A percentile compares a stretch with the other conserved stretches of the same genome.
These are phyloP conservation scores for Prunus yedoensis DNA, from an alignment of 331 rosid genomes.

Conservation along the genomic window DNA sequence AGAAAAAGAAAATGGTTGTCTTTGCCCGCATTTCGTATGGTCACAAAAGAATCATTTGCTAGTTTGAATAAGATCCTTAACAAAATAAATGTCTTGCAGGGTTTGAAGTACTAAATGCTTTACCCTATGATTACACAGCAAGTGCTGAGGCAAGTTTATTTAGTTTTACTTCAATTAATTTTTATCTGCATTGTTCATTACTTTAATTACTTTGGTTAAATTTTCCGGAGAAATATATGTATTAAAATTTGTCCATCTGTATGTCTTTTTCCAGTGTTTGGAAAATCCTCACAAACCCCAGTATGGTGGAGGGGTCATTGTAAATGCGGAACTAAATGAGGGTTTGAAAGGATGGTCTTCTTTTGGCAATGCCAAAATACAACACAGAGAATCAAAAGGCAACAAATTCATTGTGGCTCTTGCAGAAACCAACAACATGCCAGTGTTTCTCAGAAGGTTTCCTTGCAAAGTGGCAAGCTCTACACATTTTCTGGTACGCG, in stretches of 20 bases:
- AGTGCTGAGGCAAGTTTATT: conserved; percentile 38
- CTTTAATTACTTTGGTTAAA: background rate
- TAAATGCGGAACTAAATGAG: no score
- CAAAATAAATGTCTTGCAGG: conserved; percentile 24
- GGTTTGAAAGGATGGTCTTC: no score
- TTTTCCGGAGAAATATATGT: background rate
- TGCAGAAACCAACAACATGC: no score
- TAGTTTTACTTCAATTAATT: background rate
- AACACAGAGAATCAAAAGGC: no score
- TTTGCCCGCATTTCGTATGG: no score
- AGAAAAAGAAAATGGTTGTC: no score
- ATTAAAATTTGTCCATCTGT: background rate
- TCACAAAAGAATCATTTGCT: no score
- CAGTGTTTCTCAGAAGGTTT: conserved; percentile 52
- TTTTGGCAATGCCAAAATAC: no score
- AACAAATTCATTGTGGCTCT: no score
- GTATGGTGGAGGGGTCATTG: no score
- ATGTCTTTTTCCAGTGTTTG: conserved; percentile 45
- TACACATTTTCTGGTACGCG: conserved; percentile 64
- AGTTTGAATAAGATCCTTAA: background rate
- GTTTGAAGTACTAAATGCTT: conserved; percentile 34
- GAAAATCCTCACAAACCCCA: conserved; percentile 40
- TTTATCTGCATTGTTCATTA: no score
- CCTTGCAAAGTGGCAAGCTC: conserved; percentile 33
- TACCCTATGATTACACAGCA: conserved; percentile 51